Base-by-base conservation (phyloP, 176 grass and related monocot genomes). In the Tuctoria greenei region DNA sequence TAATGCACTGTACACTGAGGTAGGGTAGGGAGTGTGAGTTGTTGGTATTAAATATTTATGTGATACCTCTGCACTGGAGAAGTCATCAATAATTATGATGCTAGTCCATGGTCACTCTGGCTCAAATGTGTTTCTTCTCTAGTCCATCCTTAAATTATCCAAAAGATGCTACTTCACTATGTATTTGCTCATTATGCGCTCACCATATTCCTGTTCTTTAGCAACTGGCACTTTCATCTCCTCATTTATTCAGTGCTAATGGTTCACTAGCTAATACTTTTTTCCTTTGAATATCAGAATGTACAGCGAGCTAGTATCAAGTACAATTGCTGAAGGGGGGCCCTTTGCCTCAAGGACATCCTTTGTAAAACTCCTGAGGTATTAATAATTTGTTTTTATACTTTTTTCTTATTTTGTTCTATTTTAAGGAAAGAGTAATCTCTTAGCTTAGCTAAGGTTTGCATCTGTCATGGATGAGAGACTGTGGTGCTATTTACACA, bases 261-360 rank as follows among this genome's bases (percentile, higher is more conserved):
- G 6, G 23, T 75, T 66, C 31, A 27, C 38, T 51, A 47, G 16
- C 47, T 78, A 71, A 84, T 47, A 2, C 3, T 11, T 1, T 15
- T 0, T 60, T 58, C 28, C 31, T 28, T 80, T 72, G 24, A n/a
- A n/a, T 72, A 80, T 71, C 87, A 99, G 96, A 88, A 99, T 99
- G 96, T 99, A 99, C 83, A 99, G 96, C 13, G 96, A 99, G 66
- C 85, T 99, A 56, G 91, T 99, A 72, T 99, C 96, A 55, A 99
- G 65, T 75, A 99, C 91, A 46, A 99, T 99, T 82, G 85, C 89
- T 71, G 96, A 93, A 88, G 96, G 96, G 39, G 96, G 96, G 11
- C 96, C 96, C 20, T 99, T 88, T 88, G 96, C 96, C 67, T 99
- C 96, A 16, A 92, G 79, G 85, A 88, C 96, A 71, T 99, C 96